These are phyloP conservation scores for Microdochium bolleyi DNA, from an alignment of 2,329 filamentous ascomycete genomes.

Conservation along the genomic window DNA sequence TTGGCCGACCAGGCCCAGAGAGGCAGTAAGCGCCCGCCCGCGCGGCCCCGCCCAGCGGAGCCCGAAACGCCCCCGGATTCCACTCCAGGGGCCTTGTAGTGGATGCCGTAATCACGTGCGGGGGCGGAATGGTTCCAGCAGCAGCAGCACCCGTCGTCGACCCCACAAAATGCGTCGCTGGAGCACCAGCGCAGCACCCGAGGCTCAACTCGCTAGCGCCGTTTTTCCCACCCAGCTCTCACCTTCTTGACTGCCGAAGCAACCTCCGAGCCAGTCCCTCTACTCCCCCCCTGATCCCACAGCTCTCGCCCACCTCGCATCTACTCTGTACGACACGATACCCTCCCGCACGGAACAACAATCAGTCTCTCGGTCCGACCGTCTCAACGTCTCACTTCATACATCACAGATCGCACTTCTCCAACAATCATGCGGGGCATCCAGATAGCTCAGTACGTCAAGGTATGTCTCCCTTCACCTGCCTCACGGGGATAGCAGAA, in stretches of 20 bases:
- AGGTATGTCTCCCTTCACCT: slow-evolving; percentile 37
- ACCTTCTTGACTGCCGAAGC: background rate
- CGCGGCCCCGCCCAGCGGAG: background rate
- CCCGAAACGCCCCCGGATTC: background rate
- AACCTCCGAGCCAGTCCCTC: too few relatives aligned
- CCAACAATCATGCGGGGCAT: slow-evolving; percentile 61
- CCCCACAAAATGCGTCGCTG: too few relatives aligned
- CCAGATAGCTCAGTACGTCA: slow-evolving; percentile 65
- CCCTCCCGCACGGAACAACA: too few relatives aligned
- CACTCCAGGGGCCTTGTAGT: background rate
- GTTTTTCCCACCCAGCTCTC: background rate
- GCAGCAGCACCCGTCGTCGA: background rate
- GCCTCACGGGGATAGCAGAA: too few relatives aligned
- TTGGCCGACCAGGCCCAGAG: background rate
- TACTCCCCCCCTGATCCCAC: too few relatives aligned
- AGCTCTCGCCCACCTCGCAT: too few relatives aligned
- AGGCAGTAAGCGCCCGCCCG: background rate
- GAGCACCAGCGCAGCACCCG: background rate
- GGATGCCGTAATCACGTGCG: background rate
- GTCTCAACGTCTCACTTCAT: too few relatives aligned
- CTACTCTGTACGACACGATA: too few relatives aligned
- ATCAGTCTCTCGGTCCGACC: too few relatives aligned
- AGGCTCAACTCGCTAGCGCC: background rate
- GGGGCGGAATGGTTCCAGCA: background rate
- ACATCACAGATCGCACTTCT: background rate